These are phyloP conservation scores for Suhomyces tanzawaensis DNA, from an alignment of 805 yeast genomes.

Conservation along the genomic window DNA sequence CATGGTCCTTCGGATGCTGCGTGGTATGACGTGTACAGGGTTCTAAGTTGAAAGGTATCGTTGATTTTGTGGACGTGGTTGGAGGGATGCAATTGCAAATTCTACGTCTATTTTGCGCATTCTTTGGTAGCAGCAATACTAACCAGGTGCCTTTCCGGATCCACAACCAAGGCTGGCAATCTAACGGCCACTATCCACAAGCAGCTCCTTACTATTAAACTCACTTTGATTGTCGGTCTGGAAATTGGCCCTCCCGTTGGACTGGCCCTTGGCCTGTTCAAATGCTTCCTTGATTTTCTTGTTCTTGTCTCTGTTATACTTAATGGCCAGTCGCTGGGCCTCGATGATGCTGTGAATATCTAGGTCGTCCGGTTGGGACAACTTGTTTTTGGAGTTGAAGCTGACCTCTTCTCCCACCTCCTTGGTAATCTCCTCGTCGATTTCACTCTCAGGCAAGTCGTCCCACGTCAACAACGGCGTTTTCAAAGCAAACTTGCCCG, in stretches of 20 bases:
- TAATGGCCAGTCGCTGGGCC: slow-evolving; percentile 39
- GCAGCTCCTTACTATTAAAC: slow-evolving; percentile 16
- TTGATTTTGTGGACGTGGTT: too few species aligned
- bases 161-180: too few species aligned
- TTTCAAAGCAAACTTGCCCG: slow-evolving; percentile 52
- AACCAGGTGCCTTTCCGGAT: too few species aligned
- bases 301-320: slow-evolving; percentile 42
- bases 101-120: too few species aligned
- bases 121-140: too few species aligned
- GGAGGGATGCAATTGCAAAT: too few species aligned
- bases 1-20: too few species aligned
- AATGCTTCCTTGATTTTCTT: slow-evolving; percentile 40
- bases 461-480: slow-evolving; percentile 74
- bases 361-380: slow-evolving; percentile 34
- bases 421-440: slow-evolving; percentile 34
- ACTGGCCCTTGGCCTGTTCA: slow-evolving; percentile 5
- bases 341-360: slow-evolving; percentile 36
- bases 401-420: slow-evolving; percentile 37
- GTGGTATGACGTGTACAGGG: too few species aligned
- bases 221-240: slow-evolving; percentile 28
- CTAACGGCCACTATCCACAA: too few species aligned
- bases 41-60: too few species aligned
- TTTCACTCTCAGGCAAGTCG: slow-evolving; percentile 46
- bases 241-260: slow-evolving; percentile 7
- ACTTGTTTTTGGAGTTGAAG: slow-evolving; percentile 35